phyloP scores from a whole-genome alignment of 2,329 filamentous ascomycete genomes.

The Trichophyton rubrum region DNA sequence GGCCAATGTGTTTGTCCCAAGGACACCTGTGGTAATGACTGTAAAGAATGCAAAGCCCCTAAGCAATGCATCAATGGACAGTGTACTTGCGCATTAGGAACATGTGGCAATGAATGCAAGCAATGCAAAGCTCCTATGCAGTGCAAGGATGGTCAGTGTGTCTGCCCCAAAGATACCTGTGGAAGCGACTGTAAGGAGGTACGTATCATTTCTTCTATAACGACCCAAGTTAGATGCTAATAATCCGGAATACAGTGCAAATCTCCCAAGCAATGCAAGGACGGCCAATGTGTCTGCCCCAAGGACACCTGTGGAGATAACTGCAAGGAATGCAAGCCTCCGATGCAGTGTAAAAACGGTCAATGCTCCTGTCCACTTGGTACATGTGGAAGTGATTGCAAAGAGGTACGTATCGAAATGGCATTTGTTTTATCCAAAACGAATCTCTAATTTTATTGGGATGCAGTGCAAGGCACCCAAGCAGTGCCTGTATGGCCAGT shows the following conservation, averaged over 20 bases:
- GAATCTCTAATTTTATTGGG: neutral
- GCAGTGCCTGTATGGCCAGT: neutral
- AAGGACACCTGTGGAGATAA: neutral
- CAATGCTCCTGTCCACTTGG: neutral
- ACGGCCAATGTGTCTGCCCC: neutral
- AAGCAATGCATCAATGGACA: neutral
- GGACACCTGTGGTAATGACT: neutral
- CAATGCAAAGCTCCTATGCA: neutral
- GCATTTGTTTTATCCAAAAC: neutral
- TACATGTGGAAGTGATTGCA: neutral
- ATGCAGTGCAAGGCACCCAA: neutral
- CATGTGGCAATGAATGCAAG: neutral
- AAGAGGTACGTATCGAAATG: too few species aligned
- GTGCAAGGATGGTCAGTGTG: neutral
- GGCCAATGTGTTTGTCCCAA: neutral
- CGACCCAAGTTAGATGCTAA: too few species aligned
- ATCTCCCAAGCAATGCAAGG: neutral
- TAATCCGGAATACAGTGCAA: neutral
- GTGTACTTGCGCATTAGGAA: neutral
- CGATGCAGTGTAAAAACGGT: neutral
- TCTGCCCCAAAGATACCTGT: neutral
- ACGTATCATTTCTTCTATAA: too few species aligned
- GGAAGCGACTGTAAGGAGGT: neutral
- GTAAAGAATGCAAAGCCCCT: neutral
- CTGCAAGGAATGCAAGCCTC: neutral